Evolutionary conservation across 164 flowering plant species (phyloP).

Genomic region (Echeveria elegans): DNA sequence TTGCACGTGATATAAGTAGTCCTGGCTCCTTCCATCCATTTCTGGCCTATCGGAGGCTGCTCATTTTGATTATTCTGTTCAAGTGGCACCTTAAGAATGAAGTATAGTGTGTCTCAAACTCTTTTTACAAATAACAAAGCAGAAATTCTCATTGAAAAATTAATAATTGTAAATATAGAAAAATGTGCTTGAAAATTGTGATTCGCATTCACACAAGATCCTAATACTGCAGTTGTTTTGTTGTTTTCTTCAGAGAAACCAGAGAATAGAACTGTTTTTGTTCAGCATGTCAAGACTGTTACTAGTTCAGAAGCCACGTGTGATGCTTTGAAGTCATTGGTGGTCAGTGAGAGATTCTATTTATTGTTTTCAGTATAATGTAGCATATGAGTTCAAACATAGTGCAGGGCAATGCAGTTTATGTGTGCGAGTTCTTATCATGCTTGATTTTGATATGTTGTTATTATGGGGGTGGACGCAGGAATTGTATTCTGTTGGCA

Average conservation of each 20-base stretch:
- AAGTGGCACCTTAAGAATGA: background rate
- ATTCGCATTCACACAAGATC: background rate
- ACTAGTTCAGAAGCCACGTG: slow-evolving; percentile 37
- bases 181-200: background rate
- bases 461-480: slow-evolving; percentile 8
- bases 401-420: background rate
- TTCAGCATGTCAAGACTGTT: slow-evolving; percentile 70
- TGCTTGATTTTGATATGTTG: background rate
- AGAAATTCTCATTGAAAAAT: no score
- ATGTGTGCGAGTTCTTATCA: background rate
- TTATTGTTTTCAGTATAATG: background rate
- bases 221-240: background rate
- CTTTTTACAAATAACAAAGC: no score
- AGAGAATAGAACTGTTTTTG: slow-evolving; percentile 46
- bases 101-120: background rate
- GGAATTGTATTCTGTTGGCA: slow-evolving; percentile 27
- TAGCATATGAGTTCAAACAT: background rate
- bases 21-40: background rate
- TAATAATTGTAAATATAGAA: no score
- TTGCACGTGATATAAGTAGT: no score
- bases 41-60: background rate
- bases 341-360: slow-evolving; percentile 32
- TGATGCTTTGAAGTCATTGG: slow-evolving; percentile 46
- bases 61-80: background rate
- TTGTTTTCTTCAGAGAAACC: slow-evolving; percentile 29